A percentile compares a stretch with the other conserved stretches of the same genome.
phyloP scores from a whole-genome alignment of 371 early-diverging fungal genomes.

The Antonospora locustae region DNA sequence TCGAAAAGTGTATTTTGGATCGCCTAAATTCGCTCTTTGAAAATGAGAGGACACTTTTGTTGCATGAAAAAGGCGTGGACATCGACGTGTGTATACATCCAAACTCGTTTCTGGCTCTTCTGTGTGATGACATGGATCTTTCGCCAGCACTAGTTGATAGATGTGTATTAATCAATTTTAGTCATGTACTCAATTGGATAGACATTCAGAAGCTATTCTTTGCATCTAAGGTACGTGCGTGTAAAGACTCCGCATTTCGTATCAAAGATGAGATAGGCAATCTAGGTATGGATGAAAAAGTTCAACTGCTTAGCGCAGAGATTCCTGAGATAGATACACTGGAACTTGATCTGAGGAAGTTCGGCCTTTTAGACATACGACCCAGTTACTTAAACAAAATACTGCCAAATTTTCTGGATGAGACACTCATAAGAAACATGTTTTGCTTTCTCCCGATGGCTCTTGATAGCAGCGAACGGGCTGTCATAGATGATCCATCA shows the following conservation, averaged over 20 bases:
- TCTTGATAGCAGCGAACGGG: neutral
- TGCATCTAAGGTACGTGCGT: neutral
- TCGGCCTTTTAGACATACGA: neutral
- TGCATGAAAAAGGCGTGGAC: constrained; percentile 44
- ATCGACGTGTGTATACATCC: constrained; percentile 17
- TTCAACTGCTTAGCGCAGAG: neutral
- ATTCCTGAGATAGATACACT: neutral
- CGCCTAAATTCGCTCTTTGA: constrained; percentile 49
- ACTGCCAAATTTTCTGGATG: neutral
- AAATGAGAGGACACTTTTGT: constrained; percentile 21
- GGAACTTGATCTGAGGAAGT: constrained; percentile 3
- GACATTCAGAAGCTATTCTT: constrained; percentile 43
- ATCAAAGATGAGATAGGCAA: neutral
- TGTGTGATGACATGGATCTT: constrained; percentile 33
- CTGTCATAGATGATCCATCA: neutral
- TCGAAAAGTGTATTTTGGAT: constrained; percentile 49
- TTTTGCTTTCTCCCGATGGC: too few relatives aligned
- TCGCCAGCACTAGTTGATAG: constrained; percentile 52
- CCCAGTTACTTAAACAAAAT: constrained; percentile 2
- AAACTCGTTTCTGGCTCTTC: constrained; percentile 12
- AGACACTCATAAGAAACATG: too few relatives aligned
- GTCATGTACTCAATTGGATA: constrained; percentile 16
- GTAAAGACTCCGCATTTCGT: too few relatives aligned
- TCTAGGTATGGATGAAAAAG: neutral
- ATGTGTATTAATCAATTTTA: constrained; percentile 32